phyloP scores from a whole-genome alignment of 192 early-diverging fungal genomes.

The Coemansia sp. region DNA sequence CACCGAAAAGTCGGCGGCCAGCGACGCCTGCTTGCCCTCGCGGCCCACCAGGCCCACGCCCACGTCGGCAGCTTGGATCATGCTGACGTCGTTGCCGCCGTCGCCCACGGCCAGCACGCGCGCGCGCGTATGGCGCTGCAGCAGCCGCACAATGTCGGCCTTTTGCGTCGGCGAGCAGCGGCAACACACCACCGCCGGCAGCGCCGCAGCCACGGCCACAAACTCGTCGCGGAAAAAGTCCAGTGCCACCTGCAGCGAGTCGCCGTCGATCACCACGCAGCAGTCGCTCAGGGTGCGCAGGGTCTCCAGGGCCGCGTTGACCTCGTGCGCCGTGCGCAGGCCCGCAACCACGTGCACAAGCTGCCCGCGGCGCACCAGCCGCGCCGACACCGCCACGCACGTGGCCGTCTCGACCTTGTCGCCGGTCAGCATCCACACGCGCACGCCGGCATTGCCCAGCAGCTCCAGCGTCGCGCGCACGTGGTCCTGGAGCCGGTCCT shows the following conservation, averaged over 20 bases:
- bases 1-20: slow-evolving; percentile 92
- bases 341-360: slow-evolving; percentile 75
- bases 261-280: slow-evolving; percentile 88
- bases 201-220: slow-evolving; percentile 65
- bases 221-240: slow-evolving; percentile 75
- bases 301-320: slow-evolving; percentile 64
- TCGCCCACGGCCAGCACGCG: slow-evolving; percentile 89
- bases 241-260: slow-evolving; percentile 75
- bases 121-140: slow-evolving; percentile 69
- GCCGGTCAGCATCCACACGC: slow-evolving; percentile 97
- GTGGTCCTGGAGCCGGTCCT: slow-evolving; percentile 93
- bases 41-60: slow-evolving; percentile 96
- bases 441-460: slow-evolving; percentile 83
- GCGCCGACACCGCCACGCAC: slow-evolving; percentile 90
- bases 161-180: slow-evolving; percentile 97
- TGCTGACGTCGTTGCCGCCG: slow-evolving; percentile 95
- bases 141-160: slow-evolving; percentile 80
- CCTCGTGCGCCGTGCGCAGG: slow-evolving; percentile 51
- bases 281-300: slow-evolving; percentile 68
- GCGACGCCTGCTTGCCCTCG: slow-evolving; percentile 90
- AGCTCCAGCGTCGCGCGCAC: slow-evolving; percentile 86
- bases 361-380: slow-evolving; percentile 83
- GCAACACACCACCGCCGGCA: slow-evolving; percentile 90
- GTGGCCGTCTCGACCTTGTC: slow-evolving; percentile 98
- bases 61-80: slow-evolving; percentile 97